These are phyloP conservation scores for Przewalskia tangutica DNA, from an alignment of 257 asterid genomes.

Conservation along the genomic window DNA sequence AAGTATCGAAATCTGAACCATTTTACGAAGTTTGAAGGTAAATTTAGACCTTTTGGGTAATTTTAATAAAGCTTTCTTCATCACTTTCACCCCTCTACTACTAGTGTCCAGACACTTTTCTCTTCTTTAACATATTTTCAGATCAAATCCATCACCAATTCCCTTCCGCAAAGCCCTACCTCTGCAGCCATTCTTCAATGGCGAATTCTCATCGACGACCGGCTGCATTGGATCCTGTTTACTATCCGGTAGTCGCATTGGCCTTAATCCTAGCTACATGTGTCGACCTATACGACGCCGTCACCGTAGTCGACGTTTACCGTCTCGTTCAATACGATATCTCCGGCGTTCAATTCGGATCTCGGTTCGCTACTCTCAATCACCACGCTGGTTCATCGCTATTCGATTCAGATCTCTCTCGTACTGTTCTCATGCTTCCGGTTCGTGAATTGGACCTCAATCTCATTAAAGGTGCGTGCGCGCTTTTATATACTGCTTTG, in stretches of 20 bases:
- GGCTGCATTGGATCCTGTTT: conserved; percentile 33
- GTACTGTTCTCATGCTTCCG: conserved; percentile 82
- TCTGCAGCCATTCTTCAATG: conserved; percentile 5
- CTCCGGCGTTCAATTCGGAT: conserved; percentile 83
- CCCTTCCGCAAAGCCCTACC: neutral
- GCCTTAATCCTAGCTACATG: conserved; percentile 50
- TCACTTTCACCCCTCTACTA: no score
- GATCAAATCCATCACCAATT: neutral
- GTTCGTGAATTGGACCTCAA: conserved; percentile 84
- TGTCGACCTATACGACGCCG: conserved; percentile 82
- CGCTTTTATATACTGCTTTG: neutral
- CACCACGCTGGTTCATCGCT: conserved; percentile 90
- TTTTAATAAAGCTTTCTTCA: no score
- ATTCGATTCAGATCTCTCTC: conserved; percentile 67
- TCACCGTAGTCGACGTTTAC: conserved; percentile 75
- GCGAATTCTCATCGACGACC: conserved; percentile 16
- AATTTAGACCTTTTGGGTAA: no score
- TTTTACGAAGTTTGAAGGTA: no score
- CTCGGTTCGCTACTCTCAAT: conserved; percentile 78
- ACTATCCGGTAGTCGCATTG: conserved; percentile 35
- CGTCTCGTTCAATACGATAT: conserved; percentile 93
- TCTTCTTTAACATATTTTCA: no score
- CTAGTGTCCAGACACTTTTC: no score
- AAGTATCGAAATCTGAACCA: no score
- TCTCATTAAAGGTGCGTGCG: conserved; percentile 47